Conservation (phyloP, 352 stramenopile species). For the Phytophthora pisi region DNA sequence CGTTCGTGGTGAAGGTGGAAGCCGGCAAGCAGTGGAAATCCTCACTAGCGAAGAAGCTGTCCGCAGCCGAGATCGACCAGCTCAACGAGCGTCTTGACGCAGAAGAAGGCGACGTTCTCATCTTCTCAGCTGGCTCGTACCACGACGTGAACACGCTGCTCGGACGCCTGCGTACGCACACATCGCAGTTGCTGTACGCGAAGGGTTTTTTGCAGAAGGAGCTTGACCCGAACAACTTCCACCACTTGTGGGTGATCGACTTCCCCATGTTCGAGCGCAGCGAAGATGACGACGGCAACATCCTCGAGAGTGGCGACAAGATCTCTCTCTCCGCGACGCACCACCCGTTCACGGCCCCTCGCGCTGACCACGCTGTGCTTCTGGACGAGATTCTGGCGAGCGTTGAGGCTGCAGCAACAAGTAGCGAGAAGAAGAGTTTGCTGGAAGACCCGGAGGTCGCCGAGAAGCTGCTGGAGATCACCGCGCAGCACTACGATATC, state of each 20-base stretch:
- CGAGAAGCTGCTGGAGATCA: slow-evolving; percentile 64
- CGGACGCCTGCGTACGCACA: slow-evolving; percentile 71
- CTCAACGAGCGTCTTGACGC: slow-evolving; percentile 57
- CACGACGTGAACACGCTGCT: slow-evolving; percentile 60
- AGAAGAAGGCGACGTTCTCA: slow-evolving; percentile 69
- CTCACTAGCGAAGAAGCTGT: slow-evolving; percentile 71
- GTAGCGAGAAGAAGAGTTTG: slow-evolving; percentile 38
- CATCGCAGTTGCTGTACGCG: slow-evolving; percentile 59
- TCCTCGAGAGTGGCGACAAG: slow-evolving; percentile 35
- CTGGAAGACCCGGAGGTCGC: slow-evolving; percentile 56
- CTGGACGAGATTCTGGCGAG: slow-evolving; percentile 52
- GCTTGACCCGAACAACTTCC: slow-evolving; percentile 69
- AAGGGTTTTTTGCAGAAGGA: slow-evolving; percentile 68
- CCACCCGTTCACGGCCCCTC: slow-evolving; percentile 87
- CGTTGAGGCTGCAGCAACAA: slow-evolving; percentile 11
- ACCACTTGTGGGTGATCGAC: slow-evolving; percentile 86
- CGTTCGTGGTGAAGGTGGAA: slow-evolving; percentile 73
- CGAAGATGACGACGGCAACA: slow-evolving; percentile 53
- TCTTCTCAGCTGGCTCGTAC: slow-evolving; percentile 69
- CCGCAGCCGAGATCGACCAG: slow-evolving; percentile 45
- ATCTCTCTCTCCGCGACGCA: slow-evolving; percentile 75
- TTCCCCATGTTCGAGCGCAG: slow-evolving; percentile 90
- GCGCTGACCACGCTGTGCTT: slow-evolving; percentile 47
- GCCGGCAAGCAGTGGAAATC: slow-evolving; percentile 69
- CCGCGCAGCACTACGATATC: slow-evolving; percentile 87